These are phyloP conservation scores for Colletotrichum lentis DNA, from an alignment of 2,329 filamentous ascomycete species.

Conservation along the genomic window DNA sequence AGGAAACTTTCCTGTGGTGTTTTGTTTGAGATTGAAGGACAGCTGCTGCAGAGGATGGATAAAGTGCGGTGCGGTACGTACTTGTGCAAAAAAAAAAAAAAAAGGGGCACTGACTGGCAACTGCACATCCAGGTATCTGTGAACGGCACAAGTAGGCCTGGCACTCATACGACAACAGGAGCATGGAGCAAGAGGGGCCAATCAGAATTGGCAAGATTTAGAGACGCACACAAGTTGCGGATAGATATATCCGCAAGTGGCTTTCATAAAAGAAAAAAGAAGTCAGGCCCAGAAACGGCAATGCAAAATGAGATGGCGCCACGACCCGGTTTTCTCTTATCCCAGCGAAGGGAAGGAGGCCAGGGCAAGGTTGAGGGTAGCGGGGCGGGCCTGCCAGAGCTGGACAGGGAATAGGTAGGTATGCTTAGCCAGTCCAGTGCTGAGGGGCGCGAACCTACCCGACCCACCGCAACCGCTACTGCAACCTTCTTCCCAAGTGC, in stretches of 20 bases:
- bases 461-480: constrained; percentile 34
- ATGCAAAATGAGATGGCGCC: constrained; percentile 11
- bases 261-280: constrained; percentile 17
- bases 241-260: constrained; percentile 24
- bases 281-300: constrained; percentile 9
- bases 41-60: constrained; percentile 1
- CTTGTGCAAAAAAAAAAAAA: no score
- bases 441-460: constrained; percentile 23
- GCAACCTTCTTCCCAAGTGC: constrained; percentile 35
- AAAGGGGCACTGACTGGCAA: constrained; percentile 8
- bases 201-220: neutral
- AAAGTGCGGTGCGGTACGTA: constrained; percentile 2
- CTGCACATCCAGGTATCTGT: neutral
- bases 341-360: neutral
- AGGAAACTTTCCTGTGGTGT: neutral
- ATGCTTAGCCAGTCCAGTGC: neutral
- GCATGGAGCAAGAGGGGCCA: constrained; percentile 12
- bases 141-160: constrained; percentile 10
- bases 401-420: neutral
- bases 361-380: neutral
- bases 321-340: neutral
- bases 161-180: constrained; percentile 19
- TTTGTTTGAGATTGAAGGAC: neutral
- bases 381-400: no score
- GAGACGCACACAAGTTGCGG: no score